These are phyloP conservation scores for Picochlorum sp. DNA, from an alignment of 139 green algal genomes.

Conservation along the genomic window DNA sequence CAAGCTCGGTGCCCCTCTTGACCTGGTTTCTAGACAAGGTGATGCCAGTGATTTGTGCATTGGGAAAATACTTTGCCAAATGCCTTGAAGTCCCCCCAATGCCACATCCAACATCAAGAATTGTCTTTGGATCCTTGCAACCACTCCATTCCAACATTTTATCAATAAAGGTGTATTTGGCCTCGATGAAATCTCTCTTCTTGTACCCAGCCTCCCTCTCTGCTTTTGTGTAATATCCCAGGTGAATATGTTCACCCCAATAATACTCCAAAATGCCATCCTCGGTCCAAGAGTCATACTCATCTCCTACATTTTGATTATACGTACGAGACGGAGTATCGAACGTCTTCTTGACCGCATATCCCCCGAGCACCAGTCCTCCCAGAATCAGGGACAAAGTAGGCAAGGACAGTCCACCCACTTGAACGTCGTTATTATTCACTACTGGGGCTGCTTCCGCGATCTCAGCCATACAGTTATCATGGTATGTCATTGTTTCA, in stretches of 20 bases:
- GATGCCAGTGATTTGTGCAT: slow-evolving; percentile 72
- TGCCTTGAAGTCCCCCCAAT: slow-evolving; percentile 83
- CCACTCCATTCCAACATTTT: slow-evolving; percentile 67
- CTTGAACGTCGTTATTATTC: too few relatives aligned
- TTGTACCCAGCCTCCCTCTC: slow-evolving; percentile 60
- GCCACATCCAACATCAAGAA: slow-evolving; percentile 91
- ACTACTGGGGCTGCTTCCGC: too few relatives aligned
- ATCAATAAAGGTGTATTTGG: slow-evolving; percentile 90
- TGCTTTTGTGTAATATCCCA: slow-evolving; percentile 83
- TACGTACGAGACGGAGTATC: slow-evolving; percentile 71
- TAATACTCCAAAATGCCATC: slow-evolving; percentile 75
- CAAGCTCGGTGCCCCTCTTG: slow-evolving; percentile 69
- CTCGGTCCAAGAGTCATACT: slow-evolving; percentile 90
- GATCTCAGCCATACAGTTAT: too few relatives aligned
- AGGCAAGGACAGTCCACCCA: too few relatives aligned
- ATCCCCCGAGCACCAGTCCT: slow-evolving; percentile 15
- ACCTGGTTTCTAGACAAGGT: slow-evolving; percentile 84
- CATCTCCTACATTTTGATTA: slow-evolving; percentile 76
- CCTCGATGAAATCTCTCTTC: slow-evolving; percentile 86
- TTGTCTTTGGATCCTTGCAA: slow-evolving; percentile 27
- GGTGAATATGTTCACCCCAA: slow-evolving; percentile 96
- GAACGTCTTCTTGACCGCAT: slow-evolving; percentile 51
- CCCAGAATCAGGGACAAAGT: slow-evolving; percentile 11
- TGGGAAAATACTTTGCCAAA: slow-evolving; percentile 65
- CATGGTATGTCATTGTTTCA: too few relatives aligned